Base-by-base conservation (phyloP, 345 rosid genomes). In the Cardamine resedifolia region DNA sequence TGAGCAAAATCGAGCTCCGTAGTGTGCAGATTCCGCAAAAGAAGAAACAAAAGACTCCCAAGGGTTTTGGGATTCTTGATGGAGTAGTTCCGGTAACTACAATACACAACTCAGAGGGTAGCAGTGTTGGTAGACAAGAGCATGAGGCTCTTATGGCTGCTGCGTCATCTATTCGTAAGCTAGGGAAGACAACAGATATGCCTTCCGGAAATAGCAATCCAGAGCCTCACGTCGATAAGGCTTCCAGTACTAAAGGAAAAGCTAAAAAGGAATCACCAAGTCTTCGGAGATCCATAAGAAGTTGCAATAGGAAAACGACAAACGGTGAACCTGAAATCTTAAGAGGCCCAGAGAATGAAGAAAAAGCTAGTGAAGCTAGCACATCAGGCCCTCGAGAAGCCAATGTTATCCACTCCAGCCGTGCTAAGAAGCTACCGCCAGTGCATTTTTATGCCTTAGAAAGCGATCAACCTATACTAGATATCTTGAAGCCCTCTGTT, bases 61-160 rank as follows among this genome's bases (percentile, higher is more conserved):
- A 90, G 78, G 99, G 99, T 74, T 87, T 86, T 78, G 99, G 99
- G 64, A 83, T 95, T 85, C 96, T 91, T 75, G 94, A 91, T 78
- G 99, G 99, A 75, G 83, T 79, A 76, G 85, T 83, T 79, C 92
- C 92, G 15, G 81, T 86, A 36, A 86, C 83, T 0, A 74, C 88
- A 67, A 81, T 78, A 14, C 89, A 81, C 55, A 88, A 68, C 81
- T 63, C 87, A 3, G 99, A 95, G 68, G 83, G 85, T 74, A 85
- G 87, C 79, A 87, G 90, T 76, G 73, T 81, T 66, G 76, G 84
- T 81, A 95, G 83, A 80, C 92, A 79, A 83, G 99, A 95, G 68
- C 78, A 83, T 45, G 85, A 85, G 70, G 98, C 87, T 19, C 80
- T 91, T 68, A 66, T 84, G 84, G 92, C 88, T 15, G 96, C 92